Percentiles rank a stretch among this genome's conserved stretches.
These are phyloP conservation scores for Sclerotinia sclerotiorum DNA, from an alignment of 2,329 filamentous ascomycete genomes.

Conservation along the genomic window DNA sequence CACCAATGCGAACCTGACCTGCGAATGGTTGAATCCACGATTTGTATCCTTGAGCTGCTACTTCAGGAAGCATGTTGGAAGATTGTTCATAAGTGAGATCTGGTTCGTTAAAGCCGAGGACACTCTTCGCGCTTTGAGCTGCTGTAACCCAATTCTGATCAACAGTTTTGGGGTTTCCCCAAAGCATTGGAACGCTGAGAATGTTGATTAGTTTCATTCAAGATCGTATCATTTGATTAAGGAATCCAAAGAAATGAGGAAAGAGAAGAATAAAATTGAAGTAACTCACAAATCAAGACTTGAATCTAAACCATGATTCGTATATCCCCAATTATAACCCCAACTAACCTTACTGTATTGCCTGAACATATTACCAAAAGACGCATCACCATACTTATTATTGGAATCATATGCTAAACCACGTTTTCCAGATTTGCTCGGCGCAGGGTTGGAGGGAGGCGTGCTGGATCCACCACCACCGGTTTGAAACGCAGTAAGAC, in stretches of 20 bases:
- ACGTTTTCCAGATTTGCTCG: constrained; percentile 49
- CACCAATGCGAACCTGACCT: constrained; percentile 44
- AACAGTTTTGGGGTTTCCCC: constrained; percentile 50
- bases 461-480: not conserved
- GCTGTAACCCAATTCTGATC: constrained; percentile 50
- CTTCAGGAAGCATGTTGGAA: constrained; percentile 46
- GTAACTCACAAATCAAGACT: constrained; percentile 43
- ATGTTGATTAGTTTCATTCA: not conserved
- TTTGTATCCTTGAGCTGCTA: constrained; percentile 44
- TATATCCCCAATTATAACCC: constrained; percentile 67
- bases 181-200: constrained; percentile 60
- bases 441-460: constrained; percentile 6
- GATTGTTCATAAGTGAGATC: constrained; percentile 54
- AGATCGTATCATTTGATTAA: not conserved
- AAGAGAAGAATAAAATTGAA: not conserved
- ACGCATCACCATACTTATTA: constrained; percentile 27
- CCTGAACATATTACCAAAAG: constrained; percentile 46
- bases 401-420: constrained; percentile 66
- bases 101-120: constrained; percentile 70
- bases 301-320: constrained; percentile 43
- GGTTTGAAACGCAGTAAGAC: constrained; percentile 22
- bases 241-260: not conserved
- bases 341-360: constrained; percentile 50
- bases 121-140: constrained; percentile 53
- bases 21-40: constrained; percentile 46